Percentiles rank a stretch among this genome's conserved stretches.
Evolutionary conservation across 2,329 filamentous ascomycete genomes (phyloP).

Genomic region (Zalaria obscura): DNA sequence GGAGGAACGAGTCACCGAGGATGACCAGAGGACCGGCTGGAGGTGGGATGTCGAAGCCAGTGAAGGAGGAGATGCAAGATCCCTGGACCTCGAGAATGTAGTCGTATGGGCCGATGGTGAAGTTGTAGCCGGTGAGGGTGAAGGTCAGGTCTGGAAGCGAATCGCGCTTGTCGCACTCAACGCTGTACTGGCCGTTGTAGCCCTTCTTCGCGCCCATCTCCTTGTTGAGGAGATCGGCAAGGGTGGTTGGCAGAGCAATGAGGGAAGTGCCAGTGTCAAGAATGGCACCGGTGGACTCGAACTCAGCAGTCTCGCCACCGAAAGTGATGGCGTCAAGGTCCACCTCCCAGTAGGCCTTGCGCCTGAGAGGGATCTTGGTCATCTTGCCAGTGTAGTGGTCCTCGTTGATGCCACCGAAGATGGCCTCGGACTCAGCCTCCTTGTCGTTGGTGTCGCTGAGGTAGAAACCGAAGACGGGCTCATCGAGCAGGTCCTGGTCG

Average conservation of each 20-base stretch:
- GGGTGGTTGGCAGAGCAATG: conserved; percentile 79
- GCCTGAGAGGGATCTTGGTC: conserved; percentile 83
- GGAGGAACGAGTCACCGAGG: conserved; percentile 70
- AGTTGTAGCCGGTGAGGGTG: conserved; percentile 80
- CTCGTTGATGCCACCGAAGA: conserved; percentile 80
- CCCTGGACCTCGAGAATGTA: conserved; percentile 94
- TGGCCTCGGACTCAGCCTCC: conserved; percentile 66
- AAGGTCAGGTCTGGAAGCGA: conserved; percentile 84
- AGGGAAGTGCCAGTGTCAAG: conserved; percentile 97
- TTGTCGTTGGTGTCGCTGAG: conserved; percentile 61
- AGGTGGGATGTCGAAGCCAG: conserved; percentile 77
- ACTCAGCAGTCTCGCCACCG: conserved; percentile 70
- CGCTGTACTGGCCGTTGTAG: conserved; percentile 89
- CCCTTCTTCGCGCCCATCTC: conserved; percentile 97
- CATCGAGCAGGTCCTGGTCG: conserved; percentile 76
- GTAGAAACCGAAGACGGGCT: conserved; percentile 94
- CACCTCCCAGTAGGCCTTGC: conserved; percentile 99
- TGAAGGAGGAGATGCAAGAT: conserved; percentile 93
- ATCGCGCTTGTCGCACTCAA: conserved; percentile 77
- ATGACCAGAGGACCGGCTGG: conserved; percentile 87
- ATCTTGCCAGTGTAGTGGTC: conserved; percentile 74
- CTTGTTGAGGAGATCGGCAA: conserved; percentile 93
- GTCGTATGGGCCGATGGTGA: conserved; percentile 75
- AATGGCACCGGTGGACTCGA: conserved; percentile 90
- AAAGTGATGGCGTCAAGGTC: conserved; percentile 86